Evolutionary conservation across 2,329 filamentous ascomycete genomes (phyloP).

Genomic region (Neonectria coccinea): DNA sequence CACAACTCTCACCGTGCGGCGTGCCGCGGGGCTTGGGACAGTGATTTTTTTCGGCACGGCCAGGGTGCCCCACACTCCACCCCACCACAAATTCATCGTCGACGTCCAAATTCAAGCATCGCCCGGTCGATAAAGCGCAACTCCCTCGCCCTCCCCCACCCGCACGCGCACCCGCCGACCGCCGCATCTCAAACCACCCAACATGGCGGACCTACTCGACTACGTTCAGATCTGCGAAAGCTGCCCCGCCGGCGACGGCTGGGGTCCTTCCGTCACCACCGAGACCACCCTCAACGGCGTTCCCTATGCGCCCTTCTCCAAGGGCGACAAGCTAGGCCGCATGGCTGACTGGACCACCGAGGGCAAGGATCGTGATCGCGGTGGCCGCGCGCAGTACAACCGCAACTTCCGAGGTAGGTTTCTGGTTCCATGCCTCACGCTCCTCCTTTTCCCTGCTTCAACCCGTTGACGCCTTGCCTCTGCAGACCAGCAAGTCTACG

Average conservation of each 20-base stretch:
- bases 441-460: background rate
- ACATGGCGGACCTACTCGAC: slow-evolving; percentile 67
- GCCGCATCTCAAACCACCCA: slow-evolving; percentile 38
- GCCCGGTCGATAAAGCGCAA: slow-evolving; percentile 41
- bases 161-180: slow-evolving; percentile 28
- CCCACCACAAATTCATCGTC: slow-evolving; percentile 58
- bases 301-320: slow-evolving; percentile 97
- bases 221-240: slow-evolving; percentile 74
- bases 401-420: slow-evolving; percentile 87
- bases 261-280: slow-evolving; percentile 85
- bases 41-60: slow-evolving; percentile 46
- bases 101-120: slow-evolving; percentile 51
- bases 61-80: slow-evolving; percentile 48
- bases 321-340: slow-evolving; percentile 97
- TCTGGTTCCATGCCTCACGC: background rate
- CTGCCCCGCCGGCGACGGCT: slow-evolving; percentile 81
- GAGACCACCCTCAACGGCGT: slow-evolving; percentile 95
- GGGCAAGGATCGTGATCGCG: slow-evolving; percentile 84
- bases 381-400: slow-evolving; percentile 89
- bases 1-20: slow-evolving; percentile 31
- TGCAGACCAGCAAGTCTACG: slow-evolving; percentile 95
- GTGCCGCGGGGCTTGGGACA: slow-evolving; percentile 47
- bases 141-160: slow-evolving; percentile 34
- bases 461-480: slow-evolving; percentile 17
- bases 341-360: slow-evolving; percentile 99